Evolutionary conservation across 257 asterid genomes (phyloP).

Genomic region (Przewalskia tangutica): DNA sequence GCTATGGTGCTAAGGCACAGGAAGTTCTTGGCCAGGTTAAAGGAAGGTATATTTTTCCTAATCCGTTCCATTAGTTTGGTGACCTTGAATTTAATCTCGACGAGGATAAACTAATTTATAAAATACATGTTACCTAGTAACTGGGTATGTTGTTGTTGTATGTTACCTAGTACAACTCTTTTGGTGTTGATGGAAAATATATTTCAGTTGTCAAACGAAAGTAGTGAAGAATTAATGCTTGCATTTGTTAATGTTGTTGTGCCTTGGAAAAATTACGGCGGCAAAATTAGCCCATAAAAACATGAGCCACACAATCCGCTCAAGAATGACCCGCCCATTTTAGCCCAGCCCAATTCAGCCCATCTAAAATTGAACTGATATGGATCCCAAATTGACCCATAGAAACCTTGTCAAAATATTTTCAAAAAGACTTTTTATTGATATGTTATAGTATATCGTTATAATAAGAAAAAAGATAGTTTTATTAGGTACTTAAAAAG

Average conservation of each 20-base stretch:
- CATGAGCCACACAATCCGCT: no score
- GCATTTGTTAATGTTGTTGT: neutral
- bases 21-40: constrained; percentile 90
- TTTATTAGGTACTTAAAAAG: no score
- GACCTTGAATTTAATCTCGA: neutral
- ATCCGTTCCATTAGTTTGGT: neutral
- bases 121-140: neutral
- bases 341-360: no score
- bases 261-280: neutral
- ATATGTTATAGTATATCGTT: no score
- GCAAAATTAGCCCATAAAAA: no score
- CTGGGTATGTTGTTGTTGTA: no score
- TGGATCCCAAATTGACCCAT: no score
- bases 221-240: neutral
- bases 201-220: neutral
- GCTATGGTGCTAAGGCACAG: constrained; percentile 98
- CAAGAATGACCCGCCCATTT: no score
- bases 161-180: neutral
- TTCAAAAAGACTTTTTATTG: no score
- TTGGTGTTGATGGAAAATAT: neutral
- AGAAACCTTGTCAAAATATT: no score
- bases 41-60: constrained; percentile 60
- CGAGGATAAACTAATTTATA: neutral
- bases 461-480: no score
- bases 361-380: no score